phyloP scores from a whole-genome alignment of 164 flowering plant genomes.

The Dillenia turbinata region DNA sequence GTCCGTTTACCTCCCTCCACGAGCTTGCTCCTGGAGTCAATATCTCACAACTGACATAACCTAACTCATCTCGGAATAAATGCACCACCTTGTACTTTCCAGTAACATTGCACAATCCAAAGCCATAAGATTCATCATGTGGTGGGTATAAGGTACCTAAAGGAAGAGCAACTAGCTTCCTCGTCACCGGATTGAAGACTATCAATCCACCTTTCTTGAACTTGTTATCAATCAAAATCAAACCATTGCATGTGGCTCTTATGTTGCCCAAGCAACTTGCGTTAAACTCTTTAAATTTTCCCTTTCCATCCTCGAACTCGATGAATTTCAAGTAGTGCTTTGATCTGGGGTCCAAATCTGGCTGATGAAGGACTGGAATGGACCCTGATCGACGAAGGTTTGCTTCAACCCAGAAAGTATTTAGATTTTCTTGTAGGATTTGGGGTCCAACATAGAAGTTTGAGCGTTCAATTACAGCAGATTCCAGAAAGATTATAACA shows the following conservation, averaged over 20 bases:
- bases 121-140: constrained; percentile 35
- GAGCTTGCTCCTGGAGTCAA: constrained; percentile 16
- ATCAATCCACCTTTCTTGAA: constrained; percentile 31
- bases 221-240: constrained; percentile 29
- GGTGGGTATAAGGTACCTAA: constrained; percentile 29
- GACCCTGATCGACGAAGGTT: constrained; percentile 10
- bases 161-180: constrained; percentile 29
- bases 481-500: constrained; percentile 24
- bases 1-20: constrained; percentile 44
- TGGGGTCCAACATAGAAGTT: background rate
- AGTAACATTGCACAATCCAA: constrained; percentile 14
- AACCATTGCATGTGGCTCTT: constrained; percentile 36
- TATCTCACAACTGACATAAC: constrained; percentile 33
- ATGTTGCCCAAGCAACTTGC: constrained; percentile 27
- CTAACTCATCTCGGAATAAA: constrained; percentile 31
- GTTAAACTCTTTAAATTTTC: constrained; percentile 17
- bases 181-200: constrained; percentile 44
- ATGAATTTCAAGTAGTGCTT: constrained; percentile 20
- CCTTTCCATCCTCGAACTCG: constrained; percentile 27
- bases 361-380: constrained; percentile 4
- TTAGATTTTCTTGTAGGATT: constrained; percentile 6
- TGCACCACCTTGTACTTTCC: constrained; percentile 39
- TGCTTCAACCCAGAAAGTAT: constrained; percentile 27
- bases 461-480: background rate
- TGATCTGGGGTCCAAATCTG: background rate